Evolutionary conservation across 257 asterid genomes (phyloP), one percentile per base, ranked within the genome.

Genomic region (Lithospermum erythrorhizon): DNA sequence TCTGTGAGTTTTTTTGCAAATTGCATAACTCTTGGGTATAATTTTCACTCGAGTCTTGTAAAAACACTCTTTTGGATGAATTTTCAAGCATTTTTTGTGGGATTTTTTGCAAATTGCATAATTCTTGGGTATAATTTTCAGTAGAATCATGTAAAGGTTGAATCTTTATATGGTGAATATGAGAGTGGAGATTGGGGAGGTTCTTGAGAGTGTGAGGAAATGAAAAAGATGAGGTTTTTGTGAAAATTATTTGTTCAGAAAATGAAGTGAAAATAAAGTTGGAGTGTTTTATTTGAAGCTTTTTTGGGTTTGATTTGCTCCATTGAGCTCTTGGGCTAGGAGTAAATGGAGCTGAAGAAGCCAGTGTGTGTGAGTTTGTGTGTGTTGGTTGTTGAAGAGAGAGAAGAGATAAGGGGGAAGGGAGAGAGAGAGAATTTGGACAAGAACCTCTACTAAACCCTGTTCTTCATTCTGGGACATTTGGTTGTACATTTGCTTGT

Each of bases 31-130:
- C n/a, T n/a, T n/a, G n/a, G n/a, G n/a, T n/a, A n/a, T n/a, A n/a
- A n/a, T n/a, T n/a, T n/a, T n/a, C n/a, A n/a, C n/a, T n/a, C n/a
- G 98, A 93, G 83, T 87, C 96, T 32, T 74, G 81, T 29, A 90
- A 79, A 70, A 85, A 85, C 60, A 80, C 79, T 66, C 94, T 71
- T 13, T 67, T 84, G 8, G 56, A 58, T 23, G 79, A 65, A 15
- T 78, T 81, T 22, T 62, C 64, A 4, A 61, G 32, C 65, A 69
- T 63, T 27, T 68, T 65, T 45, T 65, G 24, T 11, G 90, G 79
- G 11, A 74, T 68, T 18, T 55, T 58, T 57, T 66, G 68, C 61
- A 71, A 56, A 30, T 61, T 61, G 13, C 53, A 29, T 48, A 61
- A 32, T 35, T 65, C 58, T 35, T 57, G 67, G 16, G 64, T 27